A percentile compares a stretch with the other conserved stretches of the same genome.
Evolutionary conservation across 2,329 filamentous ascomycete genomes (phyloP).

Genomic region (Leptographium radiaticola): DNA sequence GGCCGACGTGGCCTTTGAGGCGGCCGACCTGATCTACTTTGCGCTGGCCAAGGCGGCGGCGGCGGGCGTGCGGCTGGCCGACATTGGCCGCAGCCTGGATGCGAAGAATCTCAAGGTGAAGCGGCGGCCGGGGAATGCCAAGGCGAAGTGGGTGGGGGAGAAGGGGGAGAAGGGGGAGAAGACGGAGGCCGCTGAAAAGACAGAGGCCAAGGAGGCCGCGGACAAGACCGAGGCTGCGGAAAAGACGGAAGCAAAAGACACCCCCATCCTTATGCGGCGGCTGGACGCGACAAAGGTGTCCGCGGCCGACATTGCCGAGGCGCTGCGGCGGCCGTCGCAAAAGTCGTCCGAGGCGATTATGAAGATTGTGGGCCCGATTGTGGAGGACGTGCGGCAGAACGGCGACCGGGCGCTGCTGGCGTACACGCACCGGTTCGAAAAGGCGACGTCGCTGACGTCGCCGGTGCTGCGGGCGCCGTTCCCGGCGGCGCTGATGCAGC

Average conservation of each 20-base stretch:
- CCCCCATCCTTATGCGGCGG: conserved; percentile 69
- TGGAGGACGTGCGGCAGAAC: conserved; percentile 68
- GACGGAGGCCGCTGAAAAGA: conserved; percentile 21
- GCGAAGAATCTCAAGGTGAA: conserved; percentile 93
- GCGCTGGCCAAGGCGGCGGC: conserved; percentile 79
- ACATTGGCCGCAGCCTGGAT: conserved; percentile 86
- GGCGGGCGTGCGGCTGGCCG: conserved; percentile 71
- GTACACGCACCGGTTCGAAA: conserved; percentile 97
- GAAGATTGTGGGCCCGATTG: conserved; percentile 80
- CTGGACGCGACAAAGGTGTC: conserved; percentile 56
- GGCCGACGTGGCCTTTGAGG: conserved; percentile 74
- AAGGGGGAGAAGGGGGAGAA: conserved; percentile 24
- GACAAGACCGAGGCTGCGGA: conserved; percentile 20
- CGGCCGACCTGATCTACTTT: conserved; percentile 93
- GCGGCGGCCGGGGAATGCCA: conserved; percentile 83
- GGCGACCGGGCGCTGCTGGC: conserved; percentile 82
- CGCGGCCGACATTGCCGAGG: conserved; percentile 53
- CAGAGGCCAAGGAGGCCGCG: conserved; percentile 23
- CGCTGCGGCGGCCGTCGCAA: conserved; percentile 80
- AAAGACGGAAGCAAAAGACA: conserved; percentile 18
- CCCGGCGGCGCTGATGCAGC: conserved; percentile 69
- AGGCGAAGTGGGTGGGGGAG: conserved; percentile 82
- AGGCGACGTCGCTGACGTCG: conserved; percentile 78
- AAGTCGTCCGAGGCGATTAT: conserved; percentile 91
- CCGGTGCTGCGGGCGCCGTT: conserved; percentile 87